Percentiles rank a stretch among this genome's conserved stretches.
These are phyloP conservation scores for Ustilago trichophora DNA, from an alignment of 1,284 basidiomycete genomes.

Conservation along the genomic window DNA sequence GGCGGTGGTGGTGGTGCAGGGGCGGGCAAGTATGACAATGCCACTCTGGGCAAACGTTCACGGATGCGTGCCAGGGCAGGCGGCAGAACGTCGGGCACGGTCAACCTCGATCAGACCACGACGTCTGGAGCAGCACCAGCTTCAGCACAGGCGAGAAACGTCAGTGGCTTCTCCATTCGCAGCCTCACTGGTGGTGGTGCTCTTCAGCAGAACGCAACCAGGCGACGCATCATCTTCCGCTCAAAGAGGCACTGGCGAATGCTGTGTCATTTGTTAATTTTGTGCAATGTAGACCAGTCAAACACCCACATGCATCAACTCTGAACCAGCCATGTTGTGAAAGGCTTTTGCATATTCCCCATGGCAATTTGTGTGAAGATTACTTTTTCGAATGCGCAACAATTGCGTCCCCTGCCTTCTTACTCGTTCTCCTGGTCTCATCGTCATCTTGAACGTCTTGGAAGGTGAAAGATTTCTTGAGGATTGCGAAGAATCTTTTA, in stretches of 20 bases:
- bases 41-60: conserved; percentile 18
- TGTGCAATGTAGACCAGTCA: too few relatives aligned
- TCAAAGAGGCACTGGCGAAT: conserved; percentile 2
- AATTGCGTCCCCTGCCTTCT: conserved; percentile 57
- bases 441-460: conserved; percentile 71
- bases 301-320: too few relatives aligned
- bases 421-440: conserved; percentile 39
- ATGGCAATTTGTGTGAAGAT: conserved; percentile 2
- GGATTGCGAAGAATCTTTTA: conserved; percentile 83
- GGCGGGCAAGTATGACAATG: conserved; percentile 5
- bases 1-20: not conserved
- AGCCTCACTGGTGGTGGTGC: conserved; percentile 9
- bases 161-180: conserved; percentile 13
- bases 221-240: not conserved
- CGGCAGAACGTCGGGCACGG: conserved; percentile 15
- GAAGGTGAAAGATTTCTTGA: conserved; percentile 86
- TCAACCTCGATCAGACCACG: conserved; percentile 3
- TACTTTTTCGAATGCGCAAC: conserved; percentile 11
- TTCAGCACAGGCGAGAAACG: not conserved
- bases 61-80: conserved; percentile 18
- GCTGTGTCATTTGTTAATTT: conserved; percentile 23
- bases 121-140: not conserved
- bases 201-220: not conserved
- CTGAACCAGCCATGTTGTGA: not conserved
- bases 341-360: too few relatives aligned